Percentiles rank a stretch among this genome's conserved stretches.
Conservation (phyloP, 768 basidiomycete genomes). For the Pleurotus giganteus region DNA sequence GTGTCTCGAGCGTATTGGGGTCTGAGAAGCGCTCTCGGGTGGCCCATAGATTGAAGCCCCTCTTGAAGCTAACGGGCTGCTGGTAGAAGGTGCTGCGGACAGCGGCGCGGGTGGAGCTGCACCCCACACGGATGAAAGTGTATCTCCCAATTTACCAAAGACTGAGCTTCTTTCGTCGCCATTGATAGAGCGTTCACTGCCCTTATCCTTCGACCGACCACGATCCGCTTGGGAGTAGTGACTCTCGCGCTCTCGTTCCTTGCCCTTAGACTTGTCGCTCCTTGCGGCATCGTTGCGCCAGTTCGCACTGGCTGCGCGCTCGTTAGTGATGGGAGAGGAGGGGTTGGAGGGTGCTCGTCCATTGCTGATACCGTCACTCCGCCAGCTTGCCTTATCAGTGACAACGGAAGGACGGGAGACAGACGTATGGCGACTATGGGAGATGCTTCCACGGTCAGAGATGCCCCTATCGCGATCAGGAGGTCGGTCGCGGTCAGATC, state of each 20-base stretch:
- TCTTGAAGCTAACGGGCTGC: not conserved
- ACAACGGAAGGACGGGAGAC: not conserved
- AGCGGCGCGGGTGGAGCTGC: slow-evolving; percentile 7
- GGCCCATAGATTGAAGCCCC: not conserved
- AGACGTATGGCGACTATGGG: slow-evolving; percentile 6
- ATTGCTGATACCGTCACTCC: slow-evolving; percentile 7
- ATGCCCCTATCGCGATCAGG: slow-evolving; percentile 8
- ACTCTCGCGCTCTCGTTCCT: slow-evolving; percentile 21
- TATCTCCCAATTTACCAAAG: slow-evolving; percentile 37
- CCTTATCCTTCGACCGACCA: slow-evolving; percentile 18
- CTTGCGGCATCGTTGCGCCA: slow-evolving; percentile 17
- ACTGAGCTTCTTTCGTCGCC: slow-evolving; percentile 27
- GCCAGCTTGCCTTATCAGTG: slow-evolving; percentile 1
- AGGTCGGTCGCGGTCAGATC: slow-evolving; percentile 12
- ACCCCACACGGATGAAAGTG: slow-evolving; percentile 52
- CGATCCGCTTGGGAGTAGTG: slow-evolving; percentile 20
- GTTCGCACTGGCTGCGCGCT: slow-evolving; percentile 16
- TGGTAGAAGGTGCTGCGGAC: not conserved
- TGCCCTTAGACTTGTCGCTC: slow-evolving; percentile 23
- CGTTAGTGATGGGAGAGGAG: slow-evolving; percentile 12
- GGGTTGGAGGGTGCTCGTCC: slow-evolving; percentile 10
- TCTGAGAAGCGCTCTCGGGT: not conserved
- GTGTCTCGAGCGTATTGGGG: not conserved
- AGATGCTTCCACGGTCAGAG: slow-evolving; percentile 1
- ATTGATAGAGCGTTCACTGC: slow-evolving; percentile 22